Percentiles rank a stretch among this genome's conserved stretches.
Evolutionary conservation across 352 stramenopile species (phyloP).

Genomic region (Phytophthora colocasiae): DNA sequence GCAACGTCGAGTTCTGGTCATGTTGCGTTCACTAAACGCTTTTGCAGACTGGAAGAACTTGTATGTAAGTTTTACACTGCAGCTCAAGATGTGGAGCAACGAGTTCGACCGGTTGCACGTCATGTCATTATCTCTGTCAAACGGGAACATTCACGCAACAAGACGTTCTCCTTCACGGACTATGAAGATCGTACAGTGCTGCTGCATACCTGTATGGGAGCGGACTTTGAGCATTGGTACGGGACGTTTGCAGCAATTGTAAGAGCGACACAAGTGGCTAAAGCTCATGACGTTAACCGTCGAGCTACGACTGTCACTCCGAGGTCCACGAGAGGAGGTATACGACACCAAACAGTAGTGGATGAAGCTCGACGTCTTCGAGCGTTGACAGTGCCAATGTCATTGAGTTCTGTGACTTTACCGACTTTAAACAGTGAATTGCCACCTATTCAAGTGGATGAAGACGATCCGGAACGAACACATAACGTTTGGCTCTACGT

Average conservation of each 20-base stretch:
- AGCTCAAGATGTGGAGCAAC: slow-evolving; percentile 20
- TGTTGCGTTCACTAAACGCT: slow-evolving; percentile 35
- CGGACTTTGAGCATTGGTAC: slow-evolving; percentile 61
- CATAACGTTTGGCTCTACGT: slow-evolving; percentile 48
- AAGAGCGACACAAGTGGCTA: slow-evolving; percentile 44
- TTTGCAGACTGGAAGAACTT: slow-evolving; percentile 51
- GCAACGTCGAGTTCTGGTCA: slow-evolving; percentile 8
- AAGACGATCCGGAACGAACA: slow-evolving; percentile 29
- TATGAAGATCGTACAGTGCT: slow-evolving; percentile 51
- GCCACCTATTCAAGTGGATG: slow-evolving; percentile 23
- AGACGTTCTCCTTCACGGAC: slow-evolving; percentile 53
- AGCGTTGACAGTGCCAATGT: slow-evolving; percentile 27
- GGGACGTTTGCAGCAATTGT: slow-evolving; percentile 47
- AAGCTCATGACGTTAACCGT: slow-evolving; percentile 12
- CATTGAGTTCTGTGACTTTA: background rate
- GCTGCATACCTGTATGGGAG: slow-evolving; percentile 45
- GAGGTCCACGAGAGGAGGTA: slow-evolving; percentile 6
- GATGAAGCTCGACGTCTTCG: slow-evolving; percentile 23
- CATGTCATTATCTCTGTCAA: slow-evolving; percentile 53
- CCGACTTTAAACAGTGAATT: slow-evolving; percentile 1
- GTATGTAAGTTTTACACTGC: slow-evolving; percentile 52
- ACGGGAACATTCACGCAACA: slow-evolving; percentile 57
- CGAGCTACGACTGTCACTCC: slow-evolving; percentile 18
- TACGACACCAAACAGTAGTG: slow-evolving; percentile 4
- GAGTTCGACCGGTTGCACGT: slow-evolving; percentile 16